A percentile compares a stretch with the other conserved stretches of the same genome.
These are phyloP conservation scores for Salix koriyanagi DNA, from an alignment of 345 rosid species.

Conservation along the genomic window DNA sequence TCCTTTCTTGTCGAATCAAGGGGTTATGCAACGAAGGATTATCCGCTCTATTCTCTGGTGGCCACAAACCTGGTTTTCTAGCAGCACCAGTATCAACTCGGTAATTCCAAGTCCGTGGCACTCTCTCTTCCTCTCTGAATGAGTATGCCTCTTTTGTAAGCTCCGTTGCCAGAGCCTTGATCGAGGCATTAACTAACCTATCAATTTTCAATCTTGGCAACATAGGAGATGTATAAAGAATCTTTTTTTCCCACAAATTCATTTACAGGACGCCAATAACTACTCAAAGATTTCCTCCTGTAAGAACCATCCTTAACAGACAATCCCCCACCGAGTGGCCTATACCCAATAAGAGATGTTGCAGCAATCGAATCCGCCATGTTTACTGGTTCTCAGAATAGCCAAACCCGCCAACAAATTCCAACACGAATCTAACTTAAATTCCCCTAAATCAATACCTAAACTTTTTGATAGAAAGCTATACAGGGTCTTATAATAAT, in stretches of 20 bases:
- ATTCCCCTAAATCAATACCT: slow-evolving; percentile 5
- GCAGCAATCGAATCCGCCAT: slow-evolving; percentile 78
- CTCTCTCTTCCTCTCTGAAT: slow-evolving; percentile 45
- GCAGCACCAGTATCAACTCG: slow-evolving; percentile 36
- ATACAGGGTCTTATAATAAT: slow-evolving; percentile 16
- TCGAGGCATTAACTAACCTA: slow-evolving; percentile 22
- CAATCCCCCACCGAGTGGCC: slow-evolving; percentile 40
- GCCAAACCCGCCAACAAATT: slow-evolving; percentile 10
- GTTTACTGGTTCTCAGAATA: slow-evolving; percentile 20
- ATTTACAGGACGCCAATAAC: slow-evolving; percentile 31
- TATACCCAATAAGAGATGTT: slow-evolving; percentile 52
- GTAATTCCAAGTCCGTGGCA: slow-evolving; percentile 47
- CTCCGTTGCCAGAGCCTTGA: slow-evolving; percentile 66
- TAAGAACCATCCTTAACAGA: slow-evolving; percentile 36
- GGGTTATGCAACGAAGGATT: slow-evolving; percentile 82
- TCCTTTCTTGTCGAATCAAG: slow-evolving; percentile 78
- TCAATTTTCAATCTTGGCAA: slow-evolving; percentile 32
- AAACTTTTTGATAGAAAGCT: slow-evolving; percentile 15
- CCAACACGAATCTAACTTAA: slow-evolving; percentile 7
- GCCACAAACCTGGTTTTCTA: slow-evolving; percentile 65
- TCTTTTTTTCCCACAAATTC: slow-evolving; percentile 36
- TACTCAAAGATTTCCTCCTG: slow-evolving; percentile 27
- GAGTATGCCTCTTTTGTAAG: slow-evolving; percentile 69
- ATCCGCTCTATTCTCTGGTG: slow-evolving; percentile 84
- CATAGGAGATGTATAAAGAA: slow-evolving; percentile 24